Percentiles rank a stretch among this genome's conserved stretches.
These are phyloP conservation scores for Gautieria morchelliformis DNA, from an alignment of 768 basidiomycete species.

Conservation along the genomic window DNA sequence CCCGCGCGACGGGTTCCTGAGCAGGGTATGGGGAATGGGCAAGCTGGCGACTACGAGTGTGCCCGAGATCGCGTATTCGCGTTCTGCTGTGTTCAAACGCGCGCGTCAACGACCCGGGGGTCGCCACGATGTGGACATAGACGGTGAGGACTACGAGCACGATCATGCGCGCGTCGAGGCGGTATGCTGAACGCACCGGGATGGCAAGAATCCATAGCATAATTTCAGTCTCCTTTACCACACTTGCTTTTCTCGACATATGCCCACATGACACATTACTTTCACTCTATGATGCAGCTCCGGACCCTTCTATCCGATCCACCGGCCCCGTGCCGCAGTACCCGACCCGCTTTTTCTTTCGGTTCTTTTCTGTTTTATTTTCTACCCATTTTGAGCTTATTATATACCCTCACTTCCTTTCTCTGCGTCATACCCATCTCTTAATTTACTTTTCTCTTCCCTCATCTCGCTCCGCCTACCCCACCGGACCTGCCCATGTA, in stretches of 20 bases:
- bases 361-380: not conserved
- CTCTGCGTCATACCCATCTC: not conserved
- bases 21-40: not conserved
- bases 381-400: not conserved
- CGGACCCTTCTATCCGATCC: not conserved
- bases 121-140: not conserved
- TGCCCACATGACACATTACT: not conserved
- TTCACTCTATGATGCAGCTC: not conserved
- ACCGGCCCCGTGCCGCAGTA: not conserved
- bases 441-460: not conserved
- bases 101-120: not conserved
- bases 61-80: not conserved
- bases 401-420: not conserved
- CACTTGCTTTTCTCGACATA: not conserved
- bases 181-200: not conserved
- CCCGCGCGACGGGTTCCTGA: not conserved
- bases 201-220: not conserved
- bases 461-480: not conserved
- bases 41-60: not conserved
- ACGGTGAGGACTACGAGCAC: not conserved
- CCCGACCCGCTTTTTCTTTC: not conserved
- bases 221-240: not conserved
- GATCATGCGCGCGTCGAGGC: not conserved
- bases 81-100: not conserved
- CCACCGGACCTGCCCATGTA: not conserved